Conservation (phyloP, 2,329 filamentous ascomycete genomes). For the Colletotrichum shisoi region DNA sequence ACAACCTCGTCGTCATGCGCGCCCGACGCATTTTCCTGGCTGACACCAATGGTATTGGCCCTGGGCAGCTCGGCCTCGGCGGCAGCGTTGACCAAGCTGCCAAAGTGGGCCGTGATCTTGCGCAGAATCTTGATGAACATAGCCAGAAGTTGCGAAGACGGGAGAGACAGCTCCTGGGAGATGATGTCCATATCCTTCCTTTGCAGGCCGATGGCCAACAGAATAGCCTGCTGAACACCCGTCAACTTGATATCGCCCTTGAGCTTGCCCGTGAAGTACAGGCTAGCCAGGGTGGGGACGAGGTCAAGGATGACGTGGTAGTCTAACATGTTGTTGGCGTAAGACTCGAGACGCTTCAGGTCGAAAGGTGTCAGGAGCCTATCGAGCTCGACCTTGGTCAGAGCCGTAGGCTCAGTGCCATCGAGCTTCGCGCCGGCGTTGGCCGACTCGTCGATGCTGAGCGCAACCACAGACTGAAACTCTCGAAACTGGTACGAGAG, state of each 20-base stretch:
- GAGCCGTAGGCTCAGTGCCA: constrained; percentile 54
- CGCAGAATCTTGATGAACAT: constrained; percentile 98
- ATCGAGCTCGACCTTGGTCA: constrained; percentile 81
- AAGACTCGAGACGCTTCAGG: constrained; percentile 91
- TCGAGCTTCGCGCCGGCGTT: constrained; percentile 75
- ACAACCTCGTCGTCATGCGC: constrained; percentile 75
- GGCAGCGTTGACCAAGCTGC: constrained; percentile 75
- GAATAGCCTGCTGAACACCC: constrained; percentile 83
- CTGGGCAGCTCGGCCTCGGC: constrained; percentile 72
- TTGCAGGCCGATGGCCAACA: constrained; percentile 91
- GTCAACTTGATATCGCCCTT: constrained; percentile 72
- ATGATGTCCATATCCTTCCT: constrained; percentile 84
- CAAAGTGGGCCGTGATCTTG: constrained; percentile 84
- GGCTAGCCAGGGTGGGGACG: constrained; percentile 78
- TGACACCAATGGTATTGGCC: constrained; percentile 65
- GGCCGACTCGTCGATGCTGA: constrained; percentile 89
- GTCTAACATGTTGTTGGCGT: constrained; percentile 96
- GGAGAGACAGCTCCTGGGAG: constrained; percentile 78
- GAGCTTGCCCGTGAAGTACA: constrained; percentile 86
- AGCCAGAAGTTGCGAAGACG: constrained; percentile 81
- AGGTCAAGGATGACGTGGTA: constrained; percentile 97
- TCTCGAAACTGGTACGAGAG: constrained; percentile 91
- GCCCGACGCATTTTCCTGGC: constrained; percentile 65
- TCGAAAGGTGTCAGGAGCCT: constrained; percentile 85
- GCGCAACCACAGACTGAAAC: constrained; percentile 78